Base-by-base conservation (phyloP, 805 yeast species). In the Candida ficus region DNA sequence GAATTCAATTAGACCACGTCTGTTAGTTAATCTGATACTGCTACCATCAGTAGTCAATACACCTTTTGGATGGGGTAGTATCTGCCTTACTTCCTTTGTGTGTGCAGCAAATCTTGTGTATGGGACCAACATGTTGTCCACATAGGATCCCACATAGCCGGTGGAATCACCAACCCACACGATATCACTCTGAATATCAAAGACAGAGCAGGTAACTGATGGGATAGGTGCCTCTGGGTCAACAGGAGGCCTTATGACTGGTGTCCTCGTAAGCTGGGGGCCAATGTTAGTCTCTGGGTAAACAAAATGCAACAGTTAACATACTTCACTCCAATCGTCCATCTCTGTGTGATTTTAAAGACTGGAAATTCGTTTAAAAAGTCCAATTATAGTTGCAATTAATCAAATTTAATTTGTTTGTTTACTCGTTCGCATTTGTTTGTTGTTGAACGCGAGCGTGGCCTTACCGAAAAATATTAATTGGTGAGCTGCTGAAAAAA, bases 121-220 rank as follows among this genome's bases (percentile, higher is more conserved):
- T 3, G 80, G 71, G 5, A 66, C 63, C 35, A 80, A 60, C 10
- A 67, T 63, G 10, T 71, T 67, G 11, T 75, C 80, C 22, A 63
- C 64, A 40, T 56, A 68, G 1, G 75, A 67, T 4, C 63, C 58
- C 9, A 72, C 52, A 28, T 54, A 58, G 4, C 76, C 76, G 2
- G 66, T 50, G 27, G 76, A 59, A 56, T 86, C 93, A 14, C 95
- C 95, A 1, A 81, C 70, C 98, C 98, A 91, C 2, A 90, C 57
- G 33, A 93, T 65, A 50, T 90, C 93, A 44, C 79, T 75, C n/a
- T 72, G 63, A 28, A 71, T 71, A 62, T 90, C 96, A 58, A 89
- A 89, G 4, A 62, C 60, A 7, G 76, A 43, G 30, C 50, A 35
- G 12, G 54, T 49, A 11, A 43, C 50, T 1, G 35, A 26, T n/a